A percentile compares a stretch with the other conserved stretches of the same genome.
phyloP scores from a whole-genome alignment of 1,284 basidiomycete genomes.

The Rhodotorula sp. region DNA sequence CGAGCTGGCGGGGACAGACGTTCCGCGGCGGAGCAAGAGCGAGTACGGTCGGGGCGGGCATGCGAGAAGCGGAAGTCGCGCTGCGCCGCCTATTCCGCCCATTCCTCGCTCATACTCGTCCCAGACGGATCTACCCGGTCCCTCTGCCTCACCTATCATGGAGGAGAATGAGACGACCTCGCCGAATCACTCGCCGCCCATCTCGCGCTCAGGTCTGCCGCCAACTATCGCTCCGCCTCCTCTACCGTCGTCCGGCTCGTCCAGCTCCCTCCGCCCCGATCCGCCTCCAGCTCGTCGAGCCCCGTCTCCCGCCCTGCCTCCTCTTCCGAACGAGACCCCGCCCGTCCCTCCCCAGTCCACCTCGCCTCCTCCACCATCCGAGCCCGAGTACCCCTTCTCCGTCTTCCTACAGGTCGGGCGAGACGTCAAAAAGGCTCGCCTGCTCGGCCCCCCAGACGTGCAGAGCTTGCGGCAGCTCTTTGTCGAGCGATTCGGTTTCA shows the following conservation, averaged over 20 bases:
- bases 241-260: neutral
- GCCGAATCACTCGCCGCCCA: neutral
- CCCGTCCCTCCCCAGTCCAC: neutral
- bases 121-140: neutral
- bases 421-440: conserved; percentile 81
- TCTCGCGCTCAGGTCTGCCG: too few species aligned
- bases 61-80: neutral
- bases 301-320: conserved; percentile 1
- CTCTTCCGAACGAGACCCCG: neutral
- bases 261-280: neutral
- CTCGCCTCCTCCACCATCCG: neutral
- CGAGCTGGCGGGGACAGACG: neutral
- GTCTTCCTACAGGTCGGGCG: conserved; percentile 88
- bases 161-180: conserved; percentile 13
- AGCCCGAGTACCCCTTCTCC: conserved; percentile 54
- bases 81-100: conserved; percentile 11
- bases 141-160: neutral
- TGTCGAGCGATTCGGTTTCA: conserved; percentile 93
- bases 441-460: conserved; percentile 64
- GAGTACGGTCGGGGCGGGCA: conserved; percentile 1
- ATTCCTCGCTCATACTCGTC: conserved; percentile 25
- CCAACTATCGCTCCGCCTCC: neutral
- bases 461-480: conserved; percentile 78
- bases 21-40: neutral
- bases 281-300: neutral